Base-by-base conservation (phyloP, 2,329 filamentous ascomycete genomes). In the Nemania serpens region DNA sequence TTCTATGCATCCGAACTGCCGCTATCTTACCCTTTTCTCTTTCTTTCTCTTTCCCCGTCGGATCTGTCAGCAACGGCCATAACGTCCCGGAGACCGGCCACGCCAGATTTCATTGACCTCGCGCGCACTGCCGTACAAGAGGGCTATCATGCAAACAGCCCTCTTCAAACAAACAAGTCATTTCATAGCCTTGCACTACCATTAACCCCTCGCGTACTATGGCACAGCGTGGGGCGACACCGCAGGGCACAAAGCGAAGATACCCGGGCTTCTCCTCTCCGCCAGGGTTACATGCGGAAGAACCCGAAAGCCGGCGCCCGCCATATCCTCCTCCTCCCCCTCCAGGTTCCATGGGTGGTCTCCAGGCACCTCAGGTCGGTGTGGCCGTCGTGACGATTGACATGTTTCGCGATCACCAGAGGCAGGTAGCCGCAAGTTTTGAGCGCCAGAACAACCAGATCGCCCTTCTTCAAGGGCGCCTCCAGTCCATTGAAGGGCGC, bases 391-490 rank as follows among this genome's bases (percentile, higher is more conserved):
- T 66, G 52, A 66, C 63, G 1, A 59, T 66, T 43, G 63, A 66
- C 29, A 66, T 66, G 61, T 66, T 66, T 49, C 61, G 61, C 43
- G 63, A 66, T 1, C 59, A 59, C 34, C 63, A 66, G 53, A 59
- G 53, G 29, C 61, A 66, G 46, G 55, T 66, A 3, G 47, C 54
- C 11, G 25, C 55, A 2, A 59, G 3, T 47, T 64, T 66, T 39
- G 63, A 66, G 3, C 47, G 55, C 2, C 63, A 65, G 39, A 25
- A 37, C 34, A 48, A 36, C 15, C 49, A 59, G 42, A 62, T 61
- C 11, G 58, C 48, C 25, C n/a, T 34, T 20, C 52, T 66, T 1
- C 61, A 62, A 15, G 52, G 55, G 41, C 61, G 61, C 25, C 43
- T 59, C 10, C 58, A 66, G 46, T n/a, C 55, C 34, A 48, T 66